A percentile compares a stretch with the other conserved stretches of the same genome.
Conservation (phyloP, 2,329 filamentous ascomycete species). For the Aspergillus clavatus region DNA sequence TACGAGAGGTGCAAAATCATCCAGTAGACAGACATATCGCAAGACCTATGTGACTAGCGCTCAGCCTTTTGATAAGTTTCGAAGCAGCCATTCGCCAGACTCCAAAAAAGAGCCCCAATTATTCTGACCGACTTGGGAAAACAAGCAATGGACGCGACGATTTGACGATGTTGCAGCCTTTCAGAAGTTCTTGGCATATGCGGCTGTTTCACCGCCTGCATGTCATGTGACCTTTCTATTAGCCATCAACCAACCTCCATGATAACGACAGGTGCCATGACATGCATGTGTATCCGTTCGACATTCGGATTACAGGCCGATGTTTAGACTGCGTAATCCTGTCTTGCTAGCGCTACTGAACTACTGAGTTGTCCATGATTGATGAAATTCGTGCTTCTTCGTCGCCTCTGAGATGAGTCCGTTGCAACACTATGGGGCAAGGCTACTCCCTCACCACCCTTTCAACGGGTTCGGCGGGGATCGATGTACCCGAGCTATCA, state of each 20-base stretch:
- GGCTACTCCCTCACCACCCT: conserved; percentile 91
- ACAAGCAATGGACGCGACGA: background rate
- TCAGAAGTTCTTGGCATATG: background rate
- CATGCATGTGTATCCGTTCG: background rate
- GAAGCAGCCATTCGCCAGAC: background rate
- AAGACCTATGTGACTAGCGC: background rate
- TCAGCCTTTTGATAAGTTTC: background rate
- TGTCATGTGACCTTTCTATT: background rate
- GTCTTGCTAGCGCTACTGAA: background rate
- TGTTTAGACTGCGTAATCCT: no score
- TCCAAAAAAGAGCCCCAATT: background rate
- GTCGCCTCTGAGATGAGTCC: conserved; percentile 26
- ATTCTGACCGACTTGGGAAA: background rate
- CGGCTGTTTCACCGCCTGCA: background rate
- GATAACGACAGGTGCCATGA: background rate
- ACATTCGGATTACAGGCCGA: no score
- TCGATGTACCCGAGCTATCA: conserved; percentile 86
- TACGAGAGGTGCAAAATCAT: background rate
- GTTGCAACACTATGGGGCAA: conserved; percentile 70
- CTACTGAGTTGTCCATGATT: background rate
- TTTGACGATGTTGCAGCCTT: no score
- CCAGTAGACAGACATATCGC: background rate
- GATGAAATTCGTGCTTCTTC: background rate
- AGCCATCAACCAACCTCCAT: background rate
- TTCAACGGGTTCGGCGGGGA: conserved; percentile 84